These are phyloP conservation scores for Fraxinus albicans DNA, from an alignment of 305 asterid species.

Conservation along the genomic window DNA sequence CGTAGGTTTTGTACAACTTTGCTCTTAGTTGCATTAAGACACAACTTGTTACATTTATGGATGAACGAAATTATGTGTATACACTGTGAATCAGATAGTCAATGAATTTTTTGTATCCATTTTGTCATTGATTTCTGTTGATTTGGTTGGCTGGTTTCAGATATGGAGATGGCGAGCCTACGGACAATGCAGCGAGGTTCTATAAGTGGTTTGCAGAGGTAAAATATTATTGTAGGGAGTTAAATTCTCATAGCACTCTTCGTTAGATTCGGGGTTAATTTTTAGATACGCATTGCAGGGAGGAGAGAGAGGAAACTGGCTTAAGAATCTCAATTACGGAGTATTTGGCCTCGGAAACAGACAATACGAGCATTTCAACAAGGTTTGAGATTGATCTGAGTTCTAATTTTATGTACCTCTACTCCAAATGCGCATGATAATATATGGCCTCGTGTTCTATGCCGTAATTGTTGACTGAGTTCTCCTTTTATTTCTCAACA, in stretches of 20 bases:
- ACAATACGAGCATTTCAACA: conserved; percentile 96
- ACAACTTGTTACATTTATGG: neutral
- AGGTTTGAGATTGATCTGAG: conserved; percentile 42
- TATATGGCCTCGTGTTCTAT: neutral
- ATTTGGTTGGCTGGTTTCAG: conserved; percentile 57
- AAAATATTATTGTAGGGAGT: neutral
- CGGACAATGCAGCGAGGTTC: conserved; percentile 97
- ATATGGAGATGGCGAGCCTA: conserved; percentile 99
- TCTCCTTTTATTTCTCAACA: conserved; percentile 31
- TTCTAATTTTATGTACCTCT: neutral
- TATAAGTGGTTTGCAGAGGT: conserved; percentile 95
- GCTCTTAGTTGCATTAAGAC: conserved; percentile 14
- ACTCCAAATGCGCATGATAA: neutral
- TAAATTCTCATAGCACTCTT: neutral
- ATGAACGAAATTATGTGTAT: conserved; percentile 10
- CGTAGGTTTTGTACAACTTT: conserved; percentile 54
- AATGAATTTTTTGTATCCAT: conserved; percentile 8
- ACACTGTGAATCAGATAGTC: conserved; percentile 20
- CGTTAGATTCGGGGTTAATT: conserved; percentile 23
- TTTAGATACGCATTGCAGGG: conserved; percentile 44
- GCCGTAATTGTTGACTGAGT: neutral
- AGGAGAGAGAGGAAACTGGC: conserved; percentile 69
- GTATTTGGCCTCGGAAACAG: conserved; percentile 97
- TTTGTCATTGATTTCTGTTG: conserved; percentile 43
- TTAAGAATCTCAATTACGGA: conserved; percentile 75